Evolutionary conservation across 768 basidiomycete genomes (phyloP), one percentile per base, ranked within the genome.

Genomic region (Vararia minispora): DNA sequence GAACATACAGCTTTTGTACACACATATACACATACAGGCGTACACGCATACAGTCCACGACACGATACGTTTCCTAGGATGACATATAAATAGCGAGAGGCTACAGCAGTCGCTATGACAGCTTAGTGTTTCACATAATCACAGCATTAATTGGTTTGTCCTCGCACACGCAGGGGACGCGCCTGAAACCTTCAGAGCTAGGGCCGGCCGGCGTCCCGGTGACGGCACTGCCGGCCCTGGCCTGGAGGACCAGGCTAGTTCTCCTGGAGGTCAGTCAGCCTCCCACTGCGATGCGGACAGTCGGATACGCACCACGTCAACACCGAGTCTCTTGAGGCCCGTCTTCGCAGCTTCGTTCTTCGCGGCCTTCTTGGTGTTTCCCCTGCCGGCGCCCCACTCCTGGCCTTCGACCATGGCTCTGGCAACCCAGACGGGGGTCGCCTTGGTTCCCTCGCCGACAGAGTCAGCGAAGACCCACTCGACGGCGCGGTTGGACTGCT

Each of bases 341-440:
- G 74, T 63, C 56, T 83, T 86, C 22, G 85, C 85, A 4, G 85
- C 85, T 52, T 84, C 84, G 51, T 86, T 85, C 52, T 78, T 68
- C 1, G 85, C 85, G 1, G 72, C 69, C 55, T 79, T 83, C 69
- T 88, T 89, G 28, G 81, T 86, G 46, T 69, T 72, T 8, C 82
- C 85, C 39, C 60, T 66, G 1, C 85, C 85, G 10, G 53, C 53
- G 4, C 82, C 84, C 58, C 68, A 67, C 33, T 67, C 59, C 38
- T 71, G 62, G 3, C 74, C 74, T 31, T 77, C 69, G 34, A 86
- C 72, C 31, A 76, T 55, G 27, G 77, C 78, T 43, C 62, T 71
- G 33, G 74, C 84, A 35, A 59, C 64, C 85, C 85, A 88, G 44
- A 83, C 70, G 2, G 85, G 82, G 17, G 83, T 87, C n/a, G 76